phyloP scores from a whole-genome alignment of 2,329 filamentous ascomycete species.

The Botrytis fabae region DNA sequence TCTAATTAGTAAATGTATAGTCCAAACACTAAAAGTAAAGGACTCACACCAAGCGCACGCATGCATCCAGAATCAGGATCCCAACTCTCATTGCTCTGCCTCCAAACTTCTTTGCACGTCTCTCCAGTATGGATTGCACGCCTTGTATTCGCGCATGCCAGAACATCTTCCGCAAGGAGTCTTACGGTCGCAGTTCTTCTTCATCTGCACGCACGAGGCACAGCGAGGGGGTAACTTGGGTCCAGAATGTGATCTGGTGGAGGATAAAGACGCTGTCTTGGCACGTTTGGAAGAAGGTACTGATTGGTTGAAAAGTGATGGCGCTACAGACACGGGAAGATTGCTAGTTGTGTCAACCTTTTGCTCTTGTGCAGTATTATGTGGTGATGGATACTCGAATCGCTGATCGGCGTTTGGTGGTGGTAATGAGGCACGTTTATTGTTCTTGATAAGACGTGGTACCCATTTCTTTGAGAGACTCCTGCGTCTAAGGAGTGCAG shows the following conservation, averaged over 20 bases:
- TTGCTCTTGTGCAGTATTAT: background rate
- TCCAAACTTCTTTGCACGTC: background rate
- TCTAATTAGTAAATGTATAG: background rate
- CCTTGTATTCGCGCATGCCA: accelerated
- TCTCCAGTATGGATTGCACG: background rate
- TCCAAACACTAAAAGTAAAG: background rate
- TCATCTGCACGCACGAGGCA: background rate
- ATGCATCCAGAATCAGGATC: background rate
- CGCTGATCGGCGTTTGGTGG: background rate
- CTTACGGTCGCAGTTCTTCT: background rate
- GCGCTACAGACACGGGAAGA: accelerated
- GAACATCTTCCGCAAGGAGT: conserved; percentile 10
- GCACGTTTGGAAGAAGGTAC: background rate
- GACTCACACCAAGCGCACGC: background rate
- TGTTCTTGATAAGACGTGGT: background rate
- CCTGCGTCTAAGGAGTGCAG: too few species aligned
- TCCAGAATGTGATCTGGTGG: background rate
- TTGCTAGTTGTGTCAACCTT: background rate
- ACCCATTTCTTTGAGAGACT: background rate
- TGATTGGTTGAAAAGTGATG: background rate
- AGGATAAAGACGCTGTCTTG: background rate
- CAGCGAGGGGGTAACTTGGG: background rate
- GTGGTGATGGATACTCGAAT: background rate
- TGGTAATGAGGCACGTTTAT: too few species aligned
- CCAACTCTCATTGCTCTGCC: background rate